Base-by-base conservation (phyloP, 345 rosid species). In the Lepidium africanum region DNA sequence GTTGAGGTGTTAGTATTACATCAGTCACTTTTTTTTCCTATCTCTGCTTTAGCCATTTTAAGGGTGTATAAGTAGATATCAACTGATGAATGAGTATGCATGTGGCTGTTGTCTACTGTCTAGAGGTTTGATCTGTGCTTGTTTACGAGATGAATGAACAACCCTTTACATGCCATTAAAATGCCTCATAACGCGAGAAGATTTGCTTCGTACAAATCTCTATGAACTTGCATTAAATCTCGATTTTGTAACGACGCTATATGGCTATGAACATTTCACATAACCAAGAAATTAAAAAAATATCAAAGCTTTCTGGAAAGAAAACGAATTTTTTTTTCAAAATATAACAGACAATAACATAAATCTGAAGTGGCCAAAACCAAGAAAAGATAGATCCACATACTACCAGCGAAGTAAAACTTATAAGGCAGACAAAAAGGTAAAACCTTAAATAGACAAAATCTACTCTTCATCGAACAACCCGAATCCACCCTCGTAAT, bases 401-500 rank as follows among this genome's bases (percentile, higher is more conserved):
- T 74, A 45, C 63, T 62, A 43, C 27, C 54, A 60, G 17, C 13
- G 45, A 60, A 45, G 74, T n/a, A 59, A 30, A 19, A 30, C 10
- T 56, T 56, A 48, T 30, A 17, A 55, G 60, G 17, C 15, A 14
- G 32, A 67, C 67, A 73, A 41, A 50, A 73, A 65, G 55, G 15
- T 47, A 33, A 52, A 14, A 37, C 21, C 7, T 40, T 38, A 15
- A 30, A 4, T 9, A 21, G 67, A 66, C 32, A 6, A 19, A 37
- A 67, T 75, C 63, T 48, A 64, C 37, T 35, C 63, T 35, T 63
- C 79, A 33, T 57, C 77, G 63, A 76, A 76, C 38, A 76, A 42
- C 17, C 58, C 75, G 3, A 76, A 76, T 42, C 76, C 79, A 74
- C 75, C 58, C 8, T 38, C 77, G 6, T 74, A 74, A 59, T 74